Percentiles rank a stretch among this genome's conserved stretches.
These are phyloP conservation scores for Silene conica DNA, from an alignment of 148 eudicot species.

Conservation along the genomic window DNA sequence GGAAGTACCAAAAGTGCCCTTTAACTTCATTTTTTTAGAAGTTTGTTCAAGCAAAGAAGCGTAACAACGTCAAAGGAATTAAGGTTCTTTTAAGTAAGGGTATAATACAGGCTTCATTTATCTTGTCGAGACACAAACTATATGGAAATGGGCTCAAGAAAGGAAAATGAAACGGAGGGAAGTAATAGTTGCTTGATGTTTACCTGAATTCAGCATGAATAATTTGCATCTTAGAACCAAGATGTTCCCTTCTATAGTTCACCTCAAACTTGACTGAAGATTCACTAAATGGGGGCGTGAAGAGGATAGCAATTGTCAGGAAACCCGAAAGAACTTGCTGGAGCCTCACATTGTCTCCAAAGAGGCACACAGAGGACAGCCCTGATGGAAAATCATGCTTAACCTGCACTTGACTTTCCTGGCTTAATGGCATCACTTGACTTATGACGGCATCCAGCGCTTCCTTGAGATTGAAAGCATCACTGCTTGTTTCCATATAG, in stretches of 20 bases:
- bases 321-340: slow-evolving; percentile 90
- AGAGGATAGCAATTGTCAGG: slow-evolving; percentile 54
- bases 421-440: slow-evolving; percentile 64
- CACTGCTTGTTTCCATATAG: slow-evolving; percentile 49
- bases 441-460: slow-evolving; percentile 65
- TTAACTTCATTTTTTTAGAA: neutral
- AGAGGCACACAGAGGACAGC: slow-evolving; percentile 46
- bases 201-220: slow-evolving; percentile 84
- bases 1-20: neutral
- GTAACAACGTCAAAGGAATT: neutral
- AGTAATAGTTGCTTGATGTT: slow-evolving; percentile 4
- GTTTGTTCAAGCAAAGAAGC: neutral
- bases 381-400: slow-evolving; percentile 50
- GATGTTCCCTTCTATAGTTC: slow-evolving; percentile 44
- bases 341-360: slow-evolving; percentile 77
- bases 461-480: slow-evolving; percentile 66
- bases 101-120: neutral
- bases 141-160: slow-evolving; percentile 1
- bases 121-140: neutral
- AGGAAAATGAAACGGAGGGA: neutral
- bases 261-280: slow-evolving; percentile 50
- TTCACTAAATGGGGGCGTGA: slow-evolving; percentile 62
- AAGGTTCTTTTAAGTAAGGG: neutral
- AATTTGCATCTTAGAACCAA: slow-evolving; percentile 60
- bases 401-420: slow-evolving; percentile 57